Conservation (phyloP, 2,329 filamentous ascomycete species). For the Didymella exigua region DNA sequence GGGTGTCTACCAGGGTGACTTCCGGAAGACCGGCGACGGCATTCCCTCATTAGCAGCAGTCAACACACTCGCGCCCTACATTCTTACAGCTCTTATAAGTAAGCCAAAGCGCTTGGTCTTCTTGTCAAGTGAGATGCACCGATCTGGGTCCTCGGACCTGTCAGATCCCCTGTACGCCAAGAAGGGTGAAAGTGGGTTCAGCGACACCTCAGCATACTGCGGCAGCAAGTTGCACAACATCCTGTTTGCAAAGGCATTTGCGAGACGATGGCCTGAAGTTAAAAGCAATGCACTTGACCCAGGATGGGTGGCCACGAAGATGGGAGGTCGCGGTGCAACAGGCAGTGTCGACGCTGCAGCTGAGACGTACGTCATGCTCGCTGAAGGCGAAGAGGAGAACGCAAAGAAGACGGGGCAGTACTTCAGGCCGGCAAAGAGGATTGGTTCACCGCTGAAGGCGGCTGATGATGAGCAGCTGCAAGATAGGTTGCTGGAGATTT, state of each 20-base stretch:
- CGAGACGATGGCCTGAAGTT: slow-evolving; percentile 53
- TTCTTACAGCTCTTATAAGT: slow-evolving; percentile 59
- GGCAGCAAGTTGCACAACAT: slow-evolving; percentile 64
- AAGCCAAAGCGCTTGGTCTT: slow-evolving; percentile 59
- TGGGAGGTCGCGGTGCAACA: slow-evolving; percentile 57
- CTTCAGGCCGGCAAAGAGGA: slow-evolving; percentile 42
- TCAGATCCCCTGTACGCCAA: slow-evolving; percentile 50
- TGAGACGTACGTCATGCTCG: slow-evolving; percentile 57
- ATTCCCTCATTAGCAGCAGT: slow-evolving; percentile 60
- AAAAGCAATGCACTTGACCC: slow-evolving; percentile 58
- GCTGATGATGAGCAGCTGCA: slow-evolving; percentile 50
- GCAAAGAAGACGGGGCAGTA: slow-evolving; percentile 48
- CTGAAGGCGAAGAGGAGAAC: slow-evolving; percentile 47
- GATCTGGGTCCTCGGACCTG: slow-evolving; percentile 53
- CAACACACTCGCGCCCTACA: slow-evolving; percentile 64
- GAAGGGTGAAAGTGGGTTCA: slow-evolving; percentile 43
- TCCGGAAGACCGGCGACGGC: slow-evolving; percentile 53
- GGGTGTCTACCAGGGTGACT: slow-evolving; percentile 55
- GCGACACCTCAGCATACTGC: slow-evolving; percentile 53
- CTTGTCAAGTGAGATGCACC: slow-evolving; percentile 59
- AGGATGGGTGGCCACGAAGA: slow-evolving; percentile 62
- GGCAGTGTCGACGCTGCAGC: slow-evolving; percentile 56
- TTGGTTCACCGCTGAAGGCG: slow-evolving; percentile 35
- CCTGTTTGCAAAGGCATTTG: slow-evolving; percentile 62
- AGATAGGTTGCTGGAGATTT: slow-evolving; percentile 52